These are phyloP conservation scores for Dipteronia dyeriana DNA, from an alignment of 345 rosid species.

Conservation along the genomic window DNA sequence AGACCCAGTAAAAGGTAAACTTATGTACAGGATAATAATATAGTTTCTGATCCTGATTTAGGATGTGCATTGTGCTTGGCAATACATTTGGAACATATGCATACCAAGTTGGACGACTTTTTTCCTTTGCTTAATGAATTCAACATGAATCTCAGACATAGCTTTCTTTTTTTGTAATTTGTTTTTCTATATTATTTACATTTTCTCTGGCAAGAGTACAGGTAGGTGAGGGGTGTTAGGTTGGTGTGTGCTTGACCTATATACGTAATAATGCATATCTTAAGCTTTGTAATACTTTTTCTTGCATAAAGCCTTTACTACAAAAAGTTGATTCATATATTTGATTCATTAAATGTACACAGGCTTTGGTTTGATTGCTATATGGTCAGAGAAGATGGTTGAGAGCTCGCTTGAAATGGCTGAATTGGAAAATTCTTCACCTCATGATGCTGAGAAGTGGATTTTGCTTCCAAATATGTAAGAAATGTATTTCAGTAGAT, in stretches of 20 bases:
- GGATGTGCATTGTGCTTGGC: constrained; percentile 9
- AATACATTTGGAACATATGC: neutral
- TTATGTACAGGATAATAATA: constrained; percentile 4
- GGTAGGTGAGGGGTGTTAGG: neutral
- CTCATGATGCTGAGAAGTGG: constrained; percentile 95
- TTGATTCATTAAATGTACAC: constrained; percentile 35
- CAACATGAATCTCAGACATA: neutral
- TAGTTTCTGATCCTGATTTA: neutral
- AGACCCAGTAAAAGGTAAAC: constrained; percentile 81
- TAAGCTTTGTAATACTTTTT: neutral
- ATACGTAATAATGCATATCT: constrained; percentile 20
- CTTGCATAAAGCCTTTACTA: constrained; percentile 12
- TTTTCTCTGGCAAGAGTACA: neutral
- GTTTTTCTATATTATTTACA: neutral
- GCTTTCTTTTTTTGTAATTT: neutral
- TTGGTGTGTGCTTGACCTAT: neutral
- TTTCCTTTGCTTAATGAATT: neutral
- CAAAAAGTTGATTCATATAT: constrained; percentile 11
- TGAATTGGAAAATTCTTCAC: constrained; percentile 86
- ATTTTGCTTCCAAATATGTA: constrained; percentile 68
- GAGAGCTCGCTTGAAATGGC: constrained; percentile 94
- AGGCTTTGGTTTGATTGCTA: constrained; percentile 75
- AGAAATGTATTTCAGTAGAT: constrained; percentile 31
- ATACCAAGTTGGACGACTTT: neutral
- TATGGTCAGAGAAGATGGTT: constrained; percentile 72